Evolutionary conservation across 2,329 filamentous ascomycete genomes (phyloP).

Genomic region (Clonostachys sp.): DNA sequence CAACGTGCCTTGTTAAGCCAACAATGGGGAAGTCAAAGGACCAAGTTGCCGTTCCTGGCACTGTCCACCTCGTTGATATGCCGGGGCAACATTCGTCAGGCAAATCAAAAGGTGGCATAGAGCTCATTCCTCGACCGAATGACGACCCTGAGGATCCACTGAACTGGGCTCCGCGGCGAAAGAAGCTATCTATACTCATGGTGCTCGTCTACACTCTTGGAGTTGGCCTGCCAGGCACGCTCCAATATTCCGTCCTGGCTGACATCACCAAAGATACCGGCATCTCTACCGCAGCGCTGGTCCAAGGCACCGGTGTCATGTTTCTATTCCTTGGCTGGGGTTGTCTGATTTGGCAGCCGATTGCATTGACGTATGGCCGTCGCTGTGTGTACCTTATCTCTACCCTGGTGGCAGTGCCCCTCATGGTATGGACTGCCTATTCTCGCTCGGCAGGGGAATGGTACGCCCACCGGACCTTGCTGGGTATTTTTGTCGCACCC

Average conservation of each 20-base stretch:
- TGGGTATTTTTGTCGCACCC: slow-evolving; percentile 17
- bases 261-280: slow-evolving; percentile 43
- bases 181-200: slow-evolving; percentile 44
- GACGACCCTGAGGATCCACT: slow-evolving; percentile 46
- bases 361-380: slow-evolving; percentile 47
- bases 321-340: slow-evolving; percentile 47
- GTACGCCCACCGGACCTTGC: slow-evolving; percentile 17
- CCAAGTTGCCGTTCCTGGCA: no score
- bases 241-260: slow-evolving; percentile 46
- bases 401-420: slow-evolving; percentile 20
- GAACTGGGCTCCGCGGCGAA: slow-evolving; percentile 41
- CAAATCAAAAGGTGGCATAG: slow-evolving; percentile 17
- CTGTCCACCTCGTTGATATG: no score
- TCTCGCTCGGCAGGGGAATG: slow-evolving; percentile 12
- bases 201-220: slow-evolving; percentile 49
- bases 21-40: no score
- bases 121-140: slow-evolving; percentile 47
- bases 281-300: slow-evolving; percentile 34
- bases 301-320: slow-evolving; percentile 45
- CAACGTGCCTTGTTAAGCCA: no score
- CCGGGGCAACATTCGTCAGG: no score
- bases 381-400: slow-evolving; percentile 39
- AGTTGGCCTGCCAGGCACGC: slow-evolving; percentile 51
- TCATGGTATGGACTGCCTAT: slow-evolving; percentile 23
- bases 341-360: slow-evolving; percentile 44